These are phyloP conservation scores for Ustilago vetiveriae DNA, from an alignment of 1,284 basidiomycete genomes.

Conservation along the genomic window DNA sequence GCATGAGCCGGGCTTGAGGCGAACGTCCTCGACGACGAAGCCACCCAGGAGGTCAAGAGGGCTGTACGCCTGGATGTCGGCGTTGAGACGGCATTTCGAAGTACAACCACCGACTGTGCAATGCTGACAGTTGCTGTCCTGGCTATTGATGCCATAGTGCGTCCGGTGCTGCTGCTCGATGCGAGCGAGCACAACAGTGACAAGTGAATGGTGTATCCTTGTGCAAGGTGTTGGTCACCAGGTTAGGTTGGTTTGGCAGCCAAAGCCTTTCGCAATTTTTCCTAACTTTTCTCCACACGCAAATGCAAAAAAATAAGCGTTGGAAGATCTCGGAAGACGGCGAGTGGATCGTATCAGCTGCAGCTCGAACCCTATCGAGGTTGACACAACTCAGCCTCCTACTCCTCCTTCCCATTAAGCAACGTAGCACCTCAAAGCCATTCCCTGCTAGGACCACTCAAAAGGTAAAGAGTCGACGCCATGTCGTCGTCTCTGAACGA, in stretches of 20 bases:
- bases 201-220: too few relatives aligned
- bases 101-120: background rate
- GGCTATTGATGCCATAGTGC: conserved; percentile 11
- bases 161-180: background rate
- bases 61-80: background rate
- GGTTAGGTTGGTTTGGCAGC: background rate
- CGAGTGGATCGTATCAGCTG: background rate
- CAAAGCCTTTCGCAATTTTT: background rate
- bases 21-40: conserved; percentile 12
- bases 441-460: background rate
- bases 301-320: conserved; percentile 3
- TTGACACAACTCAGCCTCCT: conserved; percentile 13
- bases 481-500: conserved; percentile 29
- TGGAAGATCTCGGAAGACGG: conserved; percentile 26
- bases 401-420: background rate
- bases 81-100: conserved; percentile 1
- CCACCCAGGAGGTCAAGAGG: background rate
- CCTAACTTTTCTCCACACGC: conserved; percentile 26
- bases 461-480: background rate
- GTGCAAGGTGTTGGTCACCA: too few relatives aligned
- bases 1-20: conserved; percentile 1
- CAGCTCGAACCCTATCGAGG: background rate
- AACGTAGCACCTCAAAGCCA: background rate
- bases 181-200: background rate
- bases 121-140: background rate